phyloP scores from a whole-genome alignment of 2,329 filamentous ascomycete species.

The Falciphora oryzae region DNA sequence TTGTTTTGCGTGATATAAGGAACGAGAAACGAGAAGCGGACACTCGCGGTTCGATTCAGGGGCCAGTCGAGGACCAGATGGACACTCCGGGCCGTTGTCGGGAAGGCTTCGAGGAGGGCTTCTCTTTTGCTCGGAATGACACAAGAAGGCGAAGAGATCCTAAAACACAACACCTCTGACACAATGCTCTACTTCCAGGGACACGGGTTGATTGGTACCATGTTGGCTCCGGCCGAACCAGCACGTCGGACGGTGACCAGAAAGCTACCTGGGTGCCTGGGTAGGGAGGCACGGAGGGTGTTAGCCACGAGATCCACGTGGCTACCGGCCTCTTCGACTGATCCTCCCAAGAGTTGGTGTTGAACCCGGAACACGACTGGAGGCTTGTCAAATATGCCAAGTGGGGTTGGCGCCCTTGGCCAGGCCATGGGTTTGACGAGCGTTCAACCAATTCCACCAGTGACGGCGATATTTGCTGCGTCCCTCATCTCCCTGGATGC shows the following conservation, averaged over 20 bases:
- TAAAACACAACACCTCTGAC: no score
- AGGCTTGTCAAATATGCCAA: background rate
- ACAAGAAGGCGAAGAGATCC: background rate
- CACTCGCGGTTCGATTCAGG: background rate
- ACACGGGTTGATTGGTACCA: no score
- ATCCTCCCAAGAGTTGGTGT: no score
- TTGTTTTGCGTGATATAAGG: background rate
- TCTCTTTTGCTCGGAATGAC: background rate
- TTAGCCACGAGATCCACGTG: background rate
- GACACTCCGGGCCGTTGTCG: background rate
- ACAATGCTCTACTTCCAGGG: background rate
- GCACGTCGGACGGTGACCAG: background rate
- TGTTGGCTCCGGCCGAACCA: background rate
- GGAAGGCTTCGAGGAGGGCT: background rate
- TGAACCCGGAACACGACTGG: background rate
- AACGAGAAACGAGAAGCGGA: background rate
- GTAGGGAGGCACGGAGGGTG: no score
- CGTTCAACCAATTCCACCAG: background rate
- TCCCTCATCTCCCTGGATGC: background rate
- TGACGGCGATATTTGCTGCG: no score
- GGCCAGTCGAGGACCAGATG: background rate
- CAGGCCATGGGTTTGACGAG: no score
- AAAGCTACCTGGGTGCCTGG: no score
- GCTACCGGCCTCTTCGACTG: background rate
- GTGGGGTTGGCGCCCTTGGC: background rate